These are phyloP conservation scores for Elsinoe necatrix DNA, from an alignment of 2,329 filamentous ascomycete genomes.

Conservation along the genomic window DNA sequence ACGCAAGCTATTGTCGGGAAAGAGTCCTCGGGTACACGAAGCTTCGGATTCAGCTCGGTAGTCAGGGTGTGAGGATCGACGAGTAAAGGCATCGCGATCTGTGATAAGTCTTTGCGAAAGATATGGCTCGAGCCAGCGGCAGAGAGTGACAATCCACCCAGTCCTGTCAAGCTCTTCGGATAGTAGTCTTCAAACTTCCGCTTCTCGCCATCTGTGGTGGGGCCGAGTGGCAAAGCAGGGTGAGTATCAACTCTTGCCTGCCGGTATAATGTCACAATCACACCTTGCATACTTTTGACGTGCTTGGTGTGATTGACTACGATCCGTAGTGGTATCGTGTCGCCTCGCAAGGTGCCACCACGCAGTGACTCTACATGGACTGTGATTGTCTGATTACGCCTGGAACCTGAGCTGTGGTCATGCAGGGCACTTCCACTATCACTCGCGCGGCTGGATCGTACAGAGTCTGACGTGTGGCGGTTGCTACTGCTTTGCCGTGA, in stretches of 20 bases:
- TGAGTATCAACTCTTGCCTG: constrained; percentile 84
- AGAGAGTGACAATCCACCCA: constrained; percentile 77
- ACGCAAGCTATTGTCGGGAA: constrained; percentile 89
- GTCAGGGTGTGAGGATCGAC: constrained; percentile 73
- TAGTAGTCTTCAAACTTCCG: constrained; percentile 75
- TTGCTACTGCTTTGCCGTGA: constrained; percentile 56
- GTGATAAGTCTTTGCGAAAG: constrained; percentile 91
- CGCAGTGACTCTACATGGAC: constrained; percentile 75
- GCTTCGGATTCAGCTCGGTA: constrained; percentile 69
- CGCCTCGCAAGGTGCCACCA: constrained; percentile 78
- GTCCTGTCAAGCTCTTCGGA: constrained; percentile 75
- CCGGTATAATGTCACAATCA: constrained; percentile 86
- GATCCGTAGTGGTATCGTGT: constrained; percentile 70
- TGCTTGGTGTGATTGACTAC: constrained; percentile 80
- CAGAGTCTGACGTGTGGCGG: constrained; percentile 40
- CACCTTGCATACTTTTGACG: constrained; percentile 82
- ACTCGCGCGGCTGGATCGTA: constrained; percentile 34
- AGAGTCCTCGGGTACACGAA: constrained; percentile 79
- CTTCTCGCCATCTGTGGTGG: constrained; percentile 57
- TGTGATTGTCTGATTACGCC: constrained; percentile 63
- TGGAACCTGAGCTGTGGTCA: constrained; percentile 39
- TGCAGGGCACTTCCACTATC: constrained; percentile 37
- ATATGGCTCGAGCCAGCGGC: constrained; percentile 80
- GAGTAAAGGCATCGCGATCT: constrained; percentile 79
- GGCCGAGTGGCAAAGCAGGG: constrained; percentile 51